Conservation (phyloP, 2,329 filamentous ascomycete species). For the Penicillium sp. region DNA sequence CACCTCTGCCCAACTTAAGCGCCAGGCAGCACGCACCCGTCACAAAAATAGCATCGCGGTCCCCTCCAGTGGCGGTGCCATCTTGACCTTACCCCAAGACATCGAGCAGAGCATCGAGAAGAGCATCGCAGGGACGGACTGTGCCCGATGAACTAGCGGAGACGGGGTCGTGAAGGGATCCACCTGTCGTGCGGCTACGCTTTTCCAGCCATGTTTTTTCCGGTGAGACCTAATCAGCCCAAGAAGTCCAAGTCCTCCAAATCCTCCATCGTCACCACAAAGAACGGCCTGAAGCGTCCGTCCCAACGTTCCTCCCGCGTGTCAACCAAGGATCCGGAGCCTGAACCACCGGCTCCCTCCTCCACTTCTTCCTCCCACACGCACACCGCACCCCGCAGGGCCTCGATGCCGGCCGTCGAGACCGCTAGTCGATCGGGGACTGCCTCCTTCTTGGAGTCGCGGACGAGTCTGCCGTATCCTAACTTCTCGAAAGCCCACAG, state of each 20-base stretch:
- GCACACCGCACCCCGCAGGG: conserved; percentile 31
- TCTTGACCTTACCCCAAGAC: background rate
- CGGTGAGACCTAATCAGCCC: conserved; percentile 41
- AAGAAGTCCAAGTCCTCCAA: conserved; percentile 33
- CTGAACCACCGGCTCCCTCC: conserved; percentile 35
- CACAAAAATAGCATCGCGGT: conserved; percentile 24
- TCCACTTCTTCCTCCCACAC: conserved; percentile 33
- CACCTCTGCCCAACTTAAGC: conserved; percentile 32
- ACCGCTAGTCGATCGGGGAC: conserved; percentile 36
- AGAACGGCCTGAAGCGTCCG: conserved; percentile 35
- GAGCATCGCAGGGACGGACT: conserved; percentile 1
- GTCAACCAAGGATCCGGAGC: conserved; percentile 40
- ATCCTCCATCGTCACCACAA: conserved; percentile 30
- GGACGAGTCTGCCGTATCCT: conserved; percentile 71
- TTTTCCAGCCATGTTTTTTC: conserved; percentile 41
- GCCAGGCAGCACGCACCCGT: conserved; percentile 30
- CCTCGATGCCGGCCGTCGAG: conserved; percentile 60
- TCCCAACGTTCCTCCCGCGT: conserved; percentile 36
- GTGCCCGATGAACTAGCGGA: conserved; percentile 24
- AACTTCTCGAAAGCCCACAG: conserved; percentile 88
- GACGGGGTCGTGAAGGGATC: conserved; percentile 23
- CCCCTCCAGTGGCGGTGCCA: conserved; percentile 12
- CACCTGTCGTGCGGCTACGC: conserved; percentile 29
- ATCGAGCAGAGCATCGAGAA: conserved; percentile 16
- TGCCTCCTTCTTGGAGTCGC: conserved; percentile 49